Conservation (phyloP, 106 monocot genomes). For the Agapanthus africanus region DNA sequence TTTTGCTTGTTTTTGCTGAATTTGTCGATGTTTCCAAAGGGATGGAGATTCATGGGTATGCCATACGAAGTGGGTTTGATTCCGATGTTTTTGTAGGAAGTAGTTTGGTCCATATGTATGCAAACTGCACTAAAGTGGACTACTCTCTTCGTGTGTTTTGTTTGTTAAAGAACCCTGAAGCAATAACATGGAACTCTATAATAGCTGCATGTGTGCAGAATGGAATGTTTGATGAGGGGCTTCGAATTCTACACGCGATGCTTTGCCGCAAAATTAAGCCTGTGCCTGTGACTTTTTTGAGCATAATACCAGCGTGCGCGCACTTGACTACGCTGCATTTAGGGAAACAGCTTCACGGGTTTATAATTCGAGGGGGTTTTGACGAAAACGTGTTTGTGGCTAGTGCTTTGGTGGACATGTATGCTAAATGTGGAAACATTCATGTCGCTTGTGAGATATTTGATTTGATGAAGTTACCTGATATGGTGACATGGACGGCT, state of each 20-base stretch:
- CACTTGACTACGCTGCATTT: slow-evolving; percentile 57
- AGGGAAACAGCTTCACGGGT: slow-evolving; percentile 74
- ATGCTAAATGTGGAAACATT: slow-evolving; percentile 76
- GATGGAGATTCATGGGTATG: slow-evolving; percentile 66
- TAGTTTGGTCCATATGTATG: slow-evolving; percentile 85
- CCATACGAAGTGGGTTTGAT: slow-evolving; percentile 35
- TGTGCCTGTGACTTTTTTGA: slow-evolving; percentile 49
- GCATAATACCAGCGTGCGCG: slow-evolving; percentile 73
- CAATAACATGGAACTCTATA: slow-evolving; percentile 69
- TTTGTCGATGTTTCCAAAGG: slow-evolving; percentile 41
- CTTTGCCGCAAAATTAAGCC: slow-evolving; percentile 33
- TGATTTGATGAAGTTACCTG: slow-evolving; percentile 41
- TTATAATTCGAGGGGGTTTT: slow-evolving; percentile 40
- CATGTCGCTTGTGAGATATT: slow-evolving; percentile 52
- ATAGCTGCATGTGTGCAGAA: slow-evolving; percentile 83
- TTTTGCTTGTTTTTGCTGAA: slow-evolving; percentile 78
- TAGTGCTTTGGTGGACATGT: slow-evolving; percentile 78
- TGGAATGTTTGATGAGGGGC: slow-evolving; percentile 59
- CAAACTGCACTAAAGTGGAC: slow-evolving; percentile 53
- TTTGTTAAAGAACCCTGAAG: slow-evolving; percentile 29
- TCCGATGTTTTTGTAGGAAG: slow-evolving; percentile 61
- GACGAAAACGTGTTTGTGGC: slow-evolving; percentile 52
- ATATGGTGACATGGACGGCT: slow-evolving; percentile 76
- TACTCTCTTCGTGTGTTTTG: slow-evolving; percentile 47
- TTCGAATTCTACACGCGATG: slow-evolving; percentile 60